Percentiles rank a stretch among this genome's conserved stretches.
These are phyloP conservation scores for Crassisporium funariophilum DNA, from an alignment of 768 basidiomycete species.

Conservation along the genomic window DNA sequence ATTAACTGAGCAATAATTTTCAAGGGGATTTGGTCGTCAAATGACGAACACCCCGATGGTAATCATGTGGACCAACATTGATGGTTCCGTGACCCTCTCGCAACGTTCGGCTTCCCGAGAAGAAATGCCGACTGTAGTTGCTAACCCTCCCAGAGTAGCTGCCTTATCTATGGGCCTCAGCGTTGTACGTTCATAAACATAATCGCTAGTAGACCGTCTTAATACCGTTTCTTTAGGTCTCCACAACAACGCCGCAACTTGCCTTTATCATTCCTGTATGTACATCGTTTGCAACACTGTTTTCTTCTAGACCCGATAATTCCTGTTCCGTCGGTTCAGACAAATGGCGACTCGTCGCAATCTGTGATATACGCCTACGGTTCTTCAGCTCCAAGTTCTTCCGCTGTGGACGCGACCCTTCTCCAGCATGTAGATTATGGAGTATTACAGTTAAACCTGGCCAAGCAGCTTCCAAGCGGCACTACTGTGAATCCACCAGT, in stretches of 20 bases:
- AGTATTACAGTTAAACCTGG: conserved; percentile 46
- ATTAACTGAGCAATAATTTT: too few species aligned
- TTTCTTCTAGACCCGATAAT: background rate
- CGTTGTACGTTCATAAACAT: conserved; percentile 32
- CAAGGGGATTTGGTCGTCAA: conserved; percentile 60
- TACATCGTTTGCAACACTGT: conserved; percentile 6
- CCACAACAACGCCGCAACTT: conserved; percentile 45
- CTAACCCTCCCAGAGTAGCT: conserved; percentile 54
- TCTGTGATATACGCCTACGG: conserved; percentile 65
- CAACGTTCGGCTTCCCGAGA: conserved; percentile 58
- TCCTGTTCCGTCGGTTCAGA: too few species aligned
- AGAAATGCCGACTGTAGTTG: conserved; percentile 57
- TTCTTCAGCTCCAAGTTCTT: conserved; percentile 46
- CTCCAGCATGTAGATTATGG: conserved; percentile 50
- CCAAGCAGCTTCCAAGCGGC: conserved; percentile 36
- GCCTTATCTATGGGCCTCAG: conserved; percentile 36
- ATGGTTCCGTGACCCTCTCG: conserved; percentile 64
- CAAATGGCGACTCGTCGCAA: conserved; percentile 41
- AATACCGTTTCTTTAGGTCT: conserved; percentile 31
- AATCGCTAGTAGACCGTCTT: background rate
- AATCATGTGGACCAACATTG: conserved; percentile 69
- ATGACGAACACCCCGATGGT: conserved; percentile 70
- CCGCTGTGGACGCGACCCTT: conserved; percentile 46
- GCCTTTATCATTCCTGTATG: conserved; percentile 55
- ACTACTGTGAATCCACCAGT: conserved; percentile 20